These are phyloP conservation scores for Lasiodiplodia sp. DNA, from an alignment of 2,329 filamentous ascomycete species.

Conservation along the genomic window DNA sequence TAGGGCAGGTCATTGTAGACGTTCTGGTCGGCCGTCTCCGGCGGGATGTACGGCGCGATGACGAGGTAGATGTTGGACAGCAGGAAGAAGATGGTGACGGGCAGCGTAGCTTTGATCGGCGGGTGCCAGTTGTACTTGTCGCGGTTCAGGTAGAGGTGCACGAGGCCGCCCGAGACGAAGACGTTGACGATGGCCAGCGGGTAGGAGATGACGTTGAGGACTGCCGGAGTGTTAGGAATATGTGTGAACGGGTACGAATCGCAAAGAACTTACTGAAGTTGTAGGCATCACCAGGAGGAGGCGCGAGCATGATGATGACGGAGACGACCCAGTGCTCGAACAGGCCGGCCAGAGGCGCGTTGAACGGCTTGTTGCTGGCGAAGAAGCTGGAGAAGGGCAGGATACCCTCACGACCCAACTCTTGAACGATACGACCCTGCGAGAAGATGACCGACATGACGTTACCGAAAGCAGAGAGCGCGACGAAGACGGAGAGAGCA, in stretches of 20 bases:
- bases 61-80: constrained; percentile 61
- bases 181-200: constrained; percentile 65
- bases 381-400: constrained; percentile 68
- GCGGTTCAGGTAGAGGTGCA: constrained; percentile 55
- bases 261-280: constrained; percentile 60
- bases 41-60: constrained; percentile 60
- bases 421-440: constrained; percentile 70
- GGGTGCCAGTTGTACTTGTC: constrained; percentile 57
- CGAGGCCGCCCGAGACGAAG: constrained; percentile 58
- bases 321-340: constrained; percentile 71
- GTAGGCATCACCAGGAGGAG: constrained; percentile 72
- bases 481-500: constrained; percentile 70
- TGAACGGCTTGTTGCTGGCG: constrained; percentile 70
- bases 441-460: constrained; percentile 73
- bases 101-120: constrained; percentile 58
- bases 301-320: constrained; percentile 70
- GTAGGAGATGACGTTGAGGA: constrained; percentile 66
- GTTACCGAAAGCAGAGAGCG: constrained; percentile 72
- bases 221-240: constrained; percentile 11
- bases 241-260: constrained; percentile 3
- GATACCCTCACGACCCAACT: constrained; percentile 71
- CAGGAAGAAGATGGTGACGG: constrained; percentile 60
- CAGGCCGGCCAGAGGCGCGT: constrained; percentile 66
- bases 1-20: constrained; percentile 62
- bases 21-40: constrained; percentile 52